Evolutionary conservation across 2,329 filamentous ascomycete species (phyloP).

Genomic region (Rutstroemia sp.): DNA sequence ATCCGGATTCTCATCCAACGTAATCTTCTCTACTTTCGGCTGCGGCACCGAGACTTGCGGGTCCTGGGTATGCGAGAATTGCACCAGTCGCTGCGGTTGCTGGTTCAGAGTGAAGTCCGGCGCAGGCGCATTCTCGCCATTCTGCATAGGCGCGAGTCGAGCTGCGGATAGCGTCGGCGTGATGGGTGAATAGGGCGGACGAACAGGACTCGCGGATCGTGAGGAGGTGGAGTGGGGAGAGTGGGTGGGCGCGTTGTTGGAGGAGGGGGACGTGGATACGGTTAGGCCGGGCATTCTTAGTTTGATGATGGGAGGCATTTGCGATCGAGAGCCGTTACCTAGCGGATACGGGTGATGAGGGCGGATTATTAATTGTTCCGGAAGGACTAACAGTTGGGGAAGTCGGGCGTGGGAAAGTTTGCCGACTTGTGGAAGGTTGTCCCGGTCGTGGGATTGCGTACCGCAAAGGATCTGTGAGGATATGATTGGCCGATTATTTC

Average conservation of each 20-base stretch:
- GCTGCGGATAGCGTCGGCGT: slow-evolving; percentile 23
- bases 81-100: slow-evolving; percentile 12
- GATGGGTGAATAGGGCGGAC: slow-evolving; percentile 27
- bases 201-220: slow-evolving; percentile 23
- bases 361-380: neutral
- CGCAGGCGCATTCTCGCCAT: neutral
- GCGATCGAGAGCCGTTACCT: neutral
- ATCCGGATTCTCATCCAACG: slow-evolving; percentile 67
- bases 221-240: slow-evolving; percentile 4
- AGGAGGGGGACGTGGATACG: neutral
- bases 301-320: slow-evolving; percentile 8
- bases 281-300: slow-evolving; percentile 4
- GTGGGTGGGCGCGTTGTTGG: neutral
- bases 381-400: neutral
- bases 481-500: no score
- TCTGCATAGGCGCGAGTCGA: slow-evolving; percentile 11
- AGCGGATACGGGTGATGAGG: neutral
- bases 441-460: no score
- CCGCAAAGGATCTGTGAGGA: no score
- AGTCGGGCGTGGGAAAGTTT: no score
- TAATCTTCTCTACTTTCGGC: slow-evolving; percentile 40
- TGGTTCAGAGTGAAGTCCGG: neutral
- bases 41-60: slow-evolving; percentile 35
- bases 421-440: no score
- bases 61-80: slow-evolving; percentile 38